phyloP scores from a whole-genome alignment of 257 asterid species.

The Verbena officinalis region DNA sequence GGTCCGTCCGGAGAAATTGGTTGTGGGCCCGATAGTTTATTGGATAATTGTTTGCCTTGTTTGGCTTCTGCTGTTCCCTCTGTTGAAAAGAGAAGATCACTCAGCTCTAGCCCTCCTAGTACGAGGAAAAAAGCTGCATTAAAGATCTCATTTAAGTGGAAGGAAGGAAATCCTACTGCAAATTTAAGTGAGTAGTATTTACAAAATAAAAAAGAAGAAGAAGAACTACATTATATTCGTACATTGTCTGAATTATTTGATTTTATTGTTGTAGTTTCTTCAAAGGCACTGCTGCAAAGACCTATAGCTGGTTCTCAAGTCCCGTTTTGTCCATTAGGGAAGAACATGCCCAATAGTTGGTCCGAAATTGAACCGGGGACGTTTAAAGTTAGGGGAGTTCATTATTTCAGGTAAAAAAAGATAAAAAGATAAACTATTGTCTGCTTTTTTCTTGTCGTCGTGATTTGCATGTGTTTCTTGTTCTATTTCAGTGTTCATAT shows the following conservation, averaged over 20 bases:
- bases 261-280: conserved; percentile 49
- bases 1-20: conserved; percentile 40
- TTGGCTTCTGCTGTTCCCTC: conserved; percentile 52
- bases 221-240: not conserved
- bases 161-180: conserved; percentile 51
- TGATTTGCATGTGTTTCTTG: not conserved
- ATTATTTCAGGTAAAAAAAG: conserved; percentile 48
- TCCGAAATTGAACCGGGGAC: conserved; percentile 56
- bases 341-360: conserved; percentile 68
- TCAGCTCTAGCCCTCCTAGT: conserved; percentile 47
- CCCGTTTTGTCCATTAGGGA: conserved; percentile 61
- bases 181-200: conserved; percentile 44
- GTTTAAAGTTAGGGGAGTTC: conserved; percentile 62
- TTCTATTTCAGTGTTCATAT: not conserved
- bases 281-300: conserved; percentile 55
- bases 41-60: conserved; percentile 67
- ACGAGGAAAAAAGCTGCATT: conserved; percentile 57
- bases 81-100: conserved; percentile 58
- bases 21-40: conserved; percentile 37
- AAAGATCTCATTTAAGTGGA: conserved; percentile 63
- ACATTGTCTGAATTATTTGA: not conserved
- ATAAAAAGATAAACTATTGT: no score
- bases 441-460: not conserved
- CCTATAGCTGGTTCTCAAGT: conserved; percentile 74
- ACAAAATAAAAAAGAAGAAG: no score